A percentile compares a stretch with the other conserved stretches of the same genome.
Evolutionary conservation across 2,329 filamentous ascomycete species (phyloP).

Genomic region (Beauveria asiatica): DNA sequence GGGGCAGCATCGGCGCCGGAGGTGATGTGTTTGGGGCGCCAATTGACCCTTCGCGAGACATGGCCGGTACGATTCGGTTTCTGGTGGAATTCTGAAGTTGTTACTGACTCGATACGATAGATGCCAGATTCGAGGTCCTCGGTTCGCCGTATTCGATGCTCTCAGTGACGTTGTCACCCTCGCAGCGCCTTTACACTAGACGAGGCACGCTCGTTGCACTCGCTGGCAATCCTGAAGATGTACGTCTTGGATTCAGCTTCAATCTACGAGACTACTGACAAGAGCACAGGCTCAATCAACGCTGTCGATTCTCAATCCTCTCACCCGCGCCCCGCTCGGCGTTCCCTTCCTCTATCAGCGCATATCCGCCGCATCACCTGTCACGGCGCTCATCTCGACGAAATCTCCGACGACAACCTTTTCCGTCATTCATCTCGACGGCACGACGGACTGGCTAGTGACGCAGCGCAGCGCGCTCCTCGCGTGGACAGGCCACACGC

Average conservation of each 20-base stretch:
- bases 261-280: background rate
- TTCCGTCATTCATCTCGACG: constrained; percentile 80
- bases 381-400: constrained; percentile 81
- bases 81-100: too few relatives aligned
- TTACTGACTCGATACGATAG: constrained; percentile 35
- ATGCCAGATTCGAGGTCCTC: constrained; percentile 90
- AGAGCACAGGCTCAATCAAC: constrained; percentile 68
- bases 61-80: constrained; percentile 35
- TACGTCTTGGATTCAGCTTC: constrained; percentile 29
- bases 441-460: constrained; percentile 91
- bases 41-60: constrained; percentile 36
- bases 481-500: constrained; percentile 92
- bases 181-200: constrained; percentile 86
- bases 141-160: constrained; percentile 89
- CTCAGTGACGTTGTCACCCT: constrained; percentile 86
- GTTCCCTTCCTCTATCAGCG: constrained; percentile 94
- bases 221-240: constrained; percentile 85
- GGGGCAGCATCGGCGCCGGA: constrained; percentile 21
- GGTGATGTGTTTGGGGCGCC: constrained; percentile 49
- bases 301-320: constrained; percentile 75
- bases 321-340: constrained; percentile 69
- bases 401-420: constrained; percentile 83
- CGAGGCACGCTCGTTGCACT: constrained; percentile 85
- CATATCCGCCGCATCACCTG: constrained; percentile 76
- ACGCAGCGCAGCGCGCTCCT: constrained; percentile 78